phyloP scores from a whole-genome alignment of 1,139 yeast genomes.

The Hemisphaericaspora lyxosophila region DNA sequence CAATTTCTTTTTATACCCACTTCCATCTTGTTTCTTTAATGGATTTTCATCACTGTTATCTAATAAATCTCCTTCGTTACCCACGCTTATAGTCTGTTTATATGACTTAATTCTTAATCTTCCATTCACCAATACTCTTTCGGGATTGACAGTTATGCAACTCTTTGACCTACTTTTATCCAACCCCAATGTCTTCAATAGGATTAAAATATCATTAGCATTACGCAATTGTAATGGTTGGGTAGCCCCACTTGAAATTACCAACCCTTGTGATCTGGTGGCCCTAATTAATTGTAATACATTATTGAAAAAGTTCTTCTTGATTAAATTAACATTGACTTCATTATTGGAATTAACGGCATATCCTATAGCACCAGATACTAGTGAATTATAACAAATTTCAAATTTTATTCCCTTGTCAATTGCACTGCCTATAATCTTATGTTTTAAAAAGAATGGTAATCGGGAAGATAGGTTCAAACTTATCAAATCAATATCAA shows the following conservation, averaged over 20 bases:
- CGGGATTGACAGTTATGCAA: constrained; percentile 60
- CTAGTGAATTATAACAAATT: constrained; percentile 62
- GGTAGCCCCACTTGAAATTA: constrained; percentile 75
- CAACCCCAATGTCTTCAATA: constrained; percentile 70
- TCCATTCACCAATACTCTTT: constrained; percentile 67
- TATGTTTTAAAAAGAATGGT: constrained; percentile 80
- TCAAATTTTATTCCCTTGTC: constrained; percentile 84
- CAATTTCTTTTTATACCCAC: constrained; percentile 26
- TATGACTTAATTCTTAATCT: constrained; percentile 67
- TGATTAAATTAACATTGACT: constrained; percentile 23
- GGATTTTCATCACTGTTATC: constrained; percentile 26
- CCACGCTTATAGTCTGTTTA: constrained; percentile 62
- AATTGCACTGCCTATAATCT: constrained; percentile 78
- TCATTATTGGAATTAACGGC: constrained; percentile 14
- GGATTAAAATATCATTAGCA: constrained; percentile 64
- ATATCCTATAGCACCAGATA: constrained; percentile 43
- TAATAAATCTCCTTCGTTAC: constrained; percentile 26
- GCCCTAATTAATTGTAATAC: constrained; percentile 79
- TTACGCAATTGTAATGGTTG: constrained; percentile 61
- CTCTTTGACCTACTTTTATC: constrained; percentile 61
- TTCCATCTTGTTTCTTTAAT: constrained; percentile 23
- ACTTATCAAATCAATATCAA: constrained; percentile 80
- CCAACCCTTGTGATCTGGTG: constrained; percentile 73
- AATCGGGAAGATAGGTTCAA: constrained; percentile 64
- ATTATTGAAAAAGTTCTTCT: constrained; percentile 68